These are phyloP conservation scores for Singerocomus inundabilis DNA, from an alignment of 1,284 basidiomycete species.

Conservation along the genomic window DNA sequence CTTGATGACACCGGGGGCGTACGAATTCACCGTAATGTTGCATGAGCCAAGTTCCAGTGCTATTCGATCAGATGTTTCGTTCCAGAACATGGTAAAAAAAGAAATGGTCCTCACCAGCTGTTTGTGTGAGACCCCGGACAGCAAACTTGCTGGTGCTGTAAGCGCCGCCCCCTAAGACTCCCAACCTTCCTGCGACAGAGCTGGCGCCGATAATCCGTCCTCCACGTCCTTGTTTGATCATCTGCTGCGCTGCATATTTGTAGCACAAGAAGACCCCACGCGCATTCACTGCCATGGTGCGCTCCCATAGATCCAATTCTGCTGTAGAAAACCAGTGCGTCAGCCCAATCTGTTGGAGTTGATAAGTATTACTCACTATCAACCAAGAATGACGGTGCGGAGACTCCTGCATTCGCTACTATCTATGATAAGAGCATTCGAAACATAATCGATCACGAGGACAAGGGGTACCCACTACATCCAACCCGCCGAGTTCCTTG, in stretches of 20 bases:
- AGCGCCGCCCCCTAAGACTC: not conserved
- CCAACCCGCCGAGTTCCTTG: conserved; percentile 9
- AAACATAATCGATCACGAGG: too few species aligned
- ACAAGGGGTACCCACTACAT: conserved; percentile 10
- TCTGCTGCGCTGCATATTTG: conserved; percentile 33
- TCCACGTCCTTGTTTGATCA: conserved; percentile 37
- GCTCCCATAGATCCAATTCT: conserved; percentile 22
- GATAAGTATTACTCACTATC: not conserved
- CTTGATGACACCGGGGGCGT: conserved; percentile 18
- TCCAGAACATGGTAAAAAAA: not conserved
- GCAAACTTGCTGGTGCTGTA: conserved; percentile 35
- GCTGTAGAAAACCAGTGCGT: conserved; percentile 4
- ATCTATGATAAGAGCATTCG: conserved; percentile 4
- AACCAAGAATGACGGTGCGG: not conserved
- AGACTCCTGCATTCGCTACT: conserved; percentile 15
- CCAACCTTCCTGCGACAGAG: conserved; percentile 24
- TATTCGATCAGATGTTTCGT: conserved; percentile 4
- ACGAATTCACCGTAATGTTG: conserved; percentile 22
- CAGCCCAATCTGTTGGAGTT: not conserved
- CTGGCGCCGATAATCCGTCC: conserved; percentile 38
- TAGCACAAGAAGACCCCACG: conserved; percentile 34
- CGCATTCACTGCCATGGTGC: conserved; percentile 25
- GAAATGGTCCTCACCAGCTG: conserved; percentile 16
- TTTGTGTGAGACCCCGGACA: conserved; percentile 29
- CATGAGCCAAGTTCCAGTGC: conserved; percentile 31